Conservation (phyloP, 805 yeast genomes). For the Spathaspora girioi region DNA sequence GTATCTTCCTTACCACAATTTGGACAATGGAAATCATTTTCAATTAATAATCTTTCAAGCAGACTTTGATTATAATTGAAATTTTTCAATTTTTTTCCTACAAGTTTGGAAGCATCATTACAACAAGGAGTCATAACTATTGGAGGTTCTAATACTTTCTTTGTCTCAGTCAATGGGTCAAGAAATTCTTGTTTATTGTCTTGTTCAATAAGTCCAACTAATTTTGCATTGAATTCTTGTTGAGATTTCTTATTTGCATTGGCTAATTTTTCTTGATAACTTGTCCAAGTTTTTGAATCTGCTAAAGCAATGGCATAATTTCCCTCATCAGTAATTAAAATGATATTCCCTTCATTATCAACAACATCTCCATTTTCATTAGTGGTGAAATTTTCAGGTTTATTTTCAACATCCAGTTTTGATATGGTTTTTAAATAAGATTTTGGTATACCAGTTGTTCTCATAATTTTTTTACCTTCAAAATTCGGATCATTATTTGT, state of each 20-base stretch:
- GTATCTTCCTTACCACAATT: conserved; percentile 74
- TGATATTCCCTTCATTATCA: conserved; percentile 49
- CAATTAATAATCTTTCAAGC: conserved; percentile 52
- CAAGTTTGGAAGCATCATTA: conserved; percentile 49
- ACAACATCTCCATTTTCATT: conserved; percentile 43
- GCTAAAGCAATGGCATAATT: conserved; percentile 95
- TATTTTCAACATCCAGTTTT: conserved; percentile 62
- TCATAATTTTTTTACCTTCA: conserved; percentile 85
- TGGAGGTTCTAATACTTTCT: conserved; percentile 64
- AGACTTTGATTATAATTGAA: conserved; percentile 34
- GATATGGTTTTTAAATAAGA: conserved; percentile 84
- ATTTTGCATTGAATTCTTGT: conserved; percentile 48
- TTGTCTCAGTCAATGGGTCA: conserved; percentile 54
- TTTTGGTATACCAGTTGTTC: conserved; percentile 97
- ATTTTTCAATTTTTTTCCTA: conserved; percentile 44
- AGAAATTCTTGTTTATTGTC: conserved; percentile 43
- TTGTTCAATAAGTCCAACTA: conserved; percentile 25
- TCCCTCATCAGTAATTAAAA: conserved; percentile 91
- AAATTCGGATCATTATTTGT: conserved; percentile 88
- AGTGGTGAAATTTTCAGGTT: conserved; percentile 28
- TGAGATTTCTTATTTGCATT: conserved; percentile 44
- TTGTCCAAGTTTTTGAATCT: conserved; percentile 86
- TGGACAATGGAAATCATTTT: conserved; percentile 88
- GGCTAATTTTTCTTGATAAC: conserved; percentile 68
- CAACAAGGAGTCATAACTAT: conserved; percentile 81